Evolutionary conservation across 371 early-diverging fungal species (phyloP), one percentile per base, ranked within the genome.

Genomic region (Capillidium rhysosporum): DNA sequence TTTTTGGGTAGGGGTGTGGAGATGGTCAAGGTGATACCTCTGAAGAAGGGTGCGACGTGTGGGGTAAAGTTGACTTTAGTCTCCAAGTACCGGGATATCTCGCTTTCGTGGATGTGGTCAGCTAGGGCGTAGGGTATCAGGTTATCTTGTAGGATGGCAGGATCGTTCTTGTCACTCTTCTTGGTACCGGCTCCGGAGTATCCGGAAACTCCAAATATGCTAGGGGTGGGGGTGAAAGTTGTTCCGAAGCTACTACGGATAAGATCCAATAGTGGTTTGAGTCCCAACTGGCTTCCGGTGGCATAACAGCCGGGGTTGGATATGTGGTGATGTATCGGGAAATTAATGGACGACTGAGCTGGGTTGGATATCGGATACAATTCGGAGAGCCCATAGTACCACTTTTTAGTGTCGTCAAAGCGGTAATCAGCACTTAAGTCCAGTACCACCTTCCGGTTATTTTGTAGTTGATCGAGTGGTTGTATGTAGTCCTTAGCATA

Each of bases 301-400:
- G 97, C 97, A 65, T 96, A 96, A 68, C 97, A 96, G 0, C 97
- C 97, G 3, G 97, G 97, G 68, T 96, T 96, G 52, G 89, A 74
- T 48, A 96, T 82, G 49, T 77, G 77, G 16, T 63, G 76, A 25
- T 78, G 70, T 2, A 67, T 58, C 48, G 73, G 63, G 25, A 65
- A 65, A 28, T 86, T 76, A 60, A 74, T 71, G 57, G 87, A 77
- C 68, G 89, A 86, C 65, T 56, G 38, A 41, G 30, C 20, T 46
- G 45, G 46, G 24, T 25, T 41, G 30, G 14, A 25, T 1, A 40
- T 20, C 30, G 23, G 47, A 9, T 45, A 49, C 10, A 54, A 57
- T 63, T 67, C 76, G 40, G 93, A 92, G 46, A 96, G 77, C 26
- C 94, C 93, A 66, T 96, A 94, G 18, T 75, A 72, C 97, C 95